Evolutionary conservation across 331 rosid genomes (phyloP).

Genomic region (Prunus yedoensis): DNA sequence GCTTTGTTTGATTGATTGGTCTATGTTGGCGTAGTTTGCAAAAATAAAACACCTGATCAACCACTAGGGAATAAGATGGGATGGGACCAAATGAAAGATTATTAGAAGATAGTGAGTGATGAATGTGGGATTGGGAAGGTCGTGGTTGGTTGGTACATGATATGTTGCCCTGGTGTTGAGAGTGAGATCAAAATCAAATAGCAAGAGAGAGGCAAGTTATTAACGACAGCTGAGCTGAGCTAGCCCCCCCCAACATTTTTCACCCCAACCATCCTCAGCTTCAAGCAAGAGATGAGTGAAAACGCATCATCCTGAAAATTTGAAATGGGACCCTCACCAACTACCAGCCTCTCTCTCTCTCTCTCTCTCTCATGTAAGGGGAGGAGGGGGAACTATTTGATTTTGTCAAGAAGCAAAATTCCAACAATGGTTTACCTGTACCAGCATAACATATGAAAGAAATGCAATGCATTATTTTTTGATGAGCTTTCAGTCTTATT

Average conservation of each 20-base stretch:
- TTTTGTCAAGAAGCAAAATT: slow-evolving; percentile 29
- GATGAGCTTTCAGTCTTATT: slow-evolving; percentile 1
- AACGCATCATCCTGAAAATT: neutral
- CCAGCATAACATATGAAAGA: neutral
- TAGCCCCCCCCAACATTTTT: neutral
- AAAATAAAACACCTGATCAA: slow-evolving; percentile 3
- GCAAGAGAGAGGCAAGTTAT: neutral
- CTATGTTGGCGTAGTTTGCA: slow-evolving; percentile 37
- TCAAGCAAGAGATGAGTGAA: slow-evolving; percentile 11
- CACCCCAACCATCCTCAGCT: neutral
- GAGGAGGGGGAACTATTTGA: neutral
- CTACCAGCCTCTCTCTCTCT: neutral
- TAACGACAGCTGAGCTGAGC: neutral
- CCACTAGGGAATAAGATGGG: neutral
- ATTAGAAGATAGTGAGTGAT: slow-evolving; percentile 10
- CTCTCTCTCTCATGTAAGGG: neutral
- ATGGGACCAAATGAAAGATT: slow-evolving; percentile 11
- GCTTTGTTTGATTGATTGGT: slow-evolving; percentile 21
- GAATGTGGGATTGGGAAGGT: neutral
- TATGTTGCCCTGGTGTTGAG: neutral
- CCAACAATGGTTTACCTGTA: slow-evolving; percentile 19
- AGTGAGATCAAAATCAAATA: slow-evolving; percentile 2
- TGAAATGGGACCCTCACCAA: slow-evolving; percentile 15
- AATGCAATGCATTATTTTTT: slow-evolving; percentile 1
- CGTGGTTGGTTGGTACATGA: slow-evolving; percentile 17